Conservation (phyloP, 306 rosid genomes). For the Luffa aegyptiaca region DNA sequence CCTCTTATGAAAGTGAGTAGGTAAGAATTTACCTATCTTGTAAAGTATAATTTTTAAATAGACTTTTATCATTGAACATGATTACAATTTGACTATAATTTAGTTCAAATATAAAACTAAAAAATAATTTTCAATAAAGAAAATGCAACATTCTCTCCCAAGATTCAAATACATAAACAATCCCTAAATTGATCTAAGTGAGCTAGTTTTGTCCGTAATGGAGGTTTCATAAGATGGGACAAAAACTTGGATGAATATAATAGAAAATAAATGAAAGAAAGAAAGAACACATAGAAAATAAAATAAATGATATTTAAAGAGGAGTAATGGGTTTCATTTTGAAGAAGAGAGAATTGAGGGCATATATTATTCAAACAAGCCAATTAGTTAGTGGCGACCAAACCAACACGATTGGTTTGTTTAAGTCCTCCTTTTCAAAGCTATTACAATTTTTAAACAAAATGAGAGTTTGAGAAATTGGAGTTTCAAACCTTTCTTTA, state of each 20-base stretch:
- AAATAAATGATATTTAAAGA: not conserved
- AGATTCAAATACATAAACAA: not conserved
- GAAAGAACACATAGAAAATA: not conserved
- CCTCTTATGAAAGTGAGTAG: too few species aligned
- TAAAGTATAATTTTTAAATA: too few species aligned
- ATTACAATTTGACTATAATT: not conserved
- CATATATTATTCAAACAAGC: not conserved
- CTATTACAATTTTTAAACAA: not conserved
- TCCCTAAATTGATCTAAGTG: not conserved
- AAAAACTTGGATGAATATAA: not conserved
- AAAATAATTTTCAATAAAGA: not conserved
- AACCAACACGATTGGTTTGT: not conserved
- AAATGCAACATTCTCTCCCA: not conserved
- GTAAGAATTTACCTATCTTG: too few species aligned
- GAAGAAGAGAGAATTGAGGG: not conserved
- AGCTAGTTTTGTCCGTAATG: not conserved
- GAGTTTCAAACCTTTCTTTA: not conserved
- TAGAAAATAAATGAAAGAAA: not conserved
- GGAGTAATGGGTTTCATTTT: constrained; percentile 7
- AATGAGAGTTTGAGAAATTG: not conserved
- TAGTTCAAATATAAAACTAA: not conserved
- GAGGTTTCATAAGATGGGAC: not conserved
- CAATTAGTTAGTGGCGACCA: constrained; percentile 2
- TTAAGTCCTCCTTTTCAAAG: not conserved
- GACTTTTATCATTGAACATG: too few species aligned